Evolutionary conservation across 306 rosid genomes (phyloP).

Genomic region (Citrullus colocynthis): DNA sequence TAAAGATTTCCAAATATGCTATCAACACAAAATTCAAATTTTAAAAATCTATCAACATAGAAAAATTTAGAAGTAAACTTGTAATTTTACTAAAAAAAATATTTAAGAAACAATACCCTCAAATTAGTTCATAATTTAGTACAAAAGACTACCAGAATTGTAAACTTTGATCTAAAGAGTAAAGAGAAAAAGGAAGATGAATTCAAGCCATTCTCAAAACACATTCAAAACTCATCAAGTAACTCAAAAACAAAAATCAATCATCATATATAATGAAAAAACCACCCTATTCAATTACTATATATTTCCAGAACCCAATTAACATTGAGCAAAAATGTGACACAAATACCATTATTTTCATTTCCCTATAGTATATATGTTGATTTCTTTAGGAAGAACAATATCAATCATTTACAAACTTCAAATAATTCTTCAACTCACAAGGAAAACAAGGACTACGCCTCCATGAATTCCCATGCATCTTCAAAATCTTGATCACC

Average conservation of each 20-base stretch:
- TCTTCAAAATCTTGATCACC: slow-evolving; percentile 30
- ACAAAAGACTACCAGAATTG: not conserved
- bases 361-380: not conserved
- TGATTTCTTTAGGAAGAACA: not conserved
- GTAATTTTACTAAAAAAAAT: too few species aligned
- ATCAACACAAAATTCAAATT: too few species aligned
- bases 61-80: too few species aligned
- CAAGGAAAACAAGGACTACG: slow-evolving; percentile 32
- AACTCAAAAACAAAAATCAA: not conserved
- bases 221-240: not conserved
- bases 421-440: slow-evolving; percentile 23
- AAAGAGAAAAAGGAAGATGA: not conserved
- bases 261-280: not conserved
- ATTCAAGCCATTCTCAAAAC: not conserved
- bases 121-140: too few species aligned
- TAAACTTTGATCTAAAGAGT: not conserved
- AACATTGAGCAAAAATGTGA: not conserved
- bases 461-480: slow-evolving; percentile 37
- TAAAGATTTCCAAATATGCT: too few species aligned
- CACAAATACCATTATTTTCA: not conserved
- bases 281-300: not conserved
- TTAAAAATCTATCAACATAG: too few species aligned
- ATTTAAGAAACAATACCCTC: too few species aligned
- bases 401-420: slow-evolving; percentile 5
- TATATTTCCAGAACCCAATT: not conserved